Conservation (phyloP, 352 stramenopile genomes). For the Peronospora destructor region DNA sequence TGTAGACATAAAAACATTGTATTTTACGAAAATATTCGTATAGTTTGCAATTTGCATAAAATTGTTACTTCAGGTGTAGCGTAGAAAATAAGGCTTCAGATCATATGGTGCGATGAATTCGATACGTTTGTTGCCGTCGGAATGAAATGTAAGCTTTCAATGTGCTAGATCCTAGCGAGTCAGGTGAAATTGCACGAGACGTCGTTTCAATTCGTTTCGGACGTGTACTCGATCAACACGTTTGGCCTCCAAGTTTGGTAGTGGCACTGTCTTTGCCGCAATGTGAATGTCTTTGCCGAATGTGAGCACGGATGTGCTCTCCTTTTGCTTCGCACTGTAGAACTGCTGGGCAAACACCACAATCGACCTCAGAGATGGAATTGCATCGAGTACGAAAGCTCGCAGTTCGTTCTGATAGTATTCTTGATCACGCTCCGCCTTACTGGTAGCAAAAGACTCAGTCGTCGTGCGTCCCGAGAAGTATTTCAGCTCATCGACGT, state of each 20-base stretch:
- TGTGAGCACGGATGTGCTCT: constrained; percentile 44
- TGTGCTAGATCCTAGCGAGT: too few species aligned
- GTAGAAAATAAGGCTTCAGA: too few species aligned
- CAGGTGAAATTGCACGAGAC: constrained; percentile 11
- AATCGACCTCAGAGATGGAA: constrained; percentile 25
- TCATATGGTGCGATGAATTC: too few species aligned
- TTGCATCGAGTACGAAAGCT: constrained; percentile 31
- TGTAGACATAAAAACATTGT: too few species aligned
- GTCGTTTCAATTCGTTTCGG: constrained; percentile 40
- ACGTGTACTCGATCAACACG: constrained; percentile 49
- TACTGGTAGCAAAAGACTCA: constrained; percentile 30
- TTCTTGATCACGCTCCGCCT: constrained; percentile 26
- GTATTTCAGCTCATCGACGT: constrained; percentile 48
- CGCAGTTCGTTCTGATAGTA: constrained; percentile 68
- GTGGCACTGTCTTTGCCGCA: constrained; percentile 36
- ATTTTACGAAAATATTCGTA: too few species aligned
- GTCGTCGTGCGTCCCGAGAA: constrained; percentile 34
- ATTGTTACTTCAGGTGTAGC: too few species aligned
- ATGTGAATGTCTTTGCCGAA: constrained; percentile 68
- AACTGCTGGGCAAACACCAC: constrained; percentile 59
- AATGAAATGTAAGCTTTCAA: too few species aligned
- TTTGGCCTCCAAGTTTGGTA: constrained; percentile 53
- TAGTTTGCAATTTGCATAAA: too few species aligned
- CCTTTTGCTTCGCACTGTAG: constrained; percentile 34
- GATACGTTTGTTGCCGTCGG: too few species aligned